These are phyloP conservation scores for Phytopythium cucurbitacearum DNA, from an alignment of 352 stramenopile species.

Conservation along the genomic window DNA sequence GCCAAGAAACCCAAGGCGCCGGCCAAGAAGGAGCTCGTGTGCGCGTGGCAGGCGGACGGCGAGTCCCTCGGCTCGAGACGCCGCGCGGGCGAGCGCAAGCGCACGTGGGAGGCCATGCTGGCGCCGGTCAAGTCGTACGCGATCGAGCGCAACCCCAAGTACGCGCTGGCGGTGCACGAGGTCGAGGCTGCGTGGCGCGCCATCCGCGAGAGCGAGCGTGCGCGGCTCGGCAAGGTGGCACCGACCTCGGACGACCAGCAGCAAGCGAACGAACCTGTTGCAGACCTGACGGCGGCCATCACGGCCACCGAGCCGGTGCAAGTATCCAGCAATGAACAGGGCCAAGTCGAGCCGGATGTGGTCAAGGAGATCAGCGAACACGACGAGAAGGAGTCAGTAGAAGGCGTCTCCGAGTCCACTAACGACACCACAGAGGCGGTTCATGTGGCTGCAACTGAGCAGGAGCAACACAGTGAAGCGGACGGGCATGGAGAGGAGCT, in stretches of 20 bases:
- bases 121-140: slow-evolving; percentile 54
- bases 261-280: not conserved
- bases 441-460: too few relatives aligned
- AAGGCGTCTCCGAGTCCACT: too few relatives aligned
- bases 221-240: slow-evolving; percentile 11
- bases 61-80: slow-evolving; percentile 18
- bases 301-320: slow-evolving; percentile 13
- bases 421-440: too few relatives aligned
- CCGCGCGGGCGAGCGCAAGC: slow-evolving; percentile 27
- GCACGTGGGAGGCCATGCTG: slow-evolving; percentile 65
- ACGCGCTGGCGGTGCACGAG: slow-evolving; percentile 25
- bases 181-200: slow-evolving; percentile 15
- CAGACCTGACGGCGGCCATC: slow-evolving; percentile 4
- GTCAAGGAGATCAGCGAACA: too few relatives aligned
- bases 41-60: slow-evolving; percentile 50
- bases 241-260: not conserved
- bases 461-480: too few relatives aligned
- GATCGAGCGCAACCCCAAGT: slow-evolving; percentile 59
- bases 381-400: too few relatives aligned
- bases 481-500: too few relatives aligned
- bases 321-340: too few relatives aligned
- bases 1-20: slow-evolving; percentile 21
- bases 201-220: slow-evolving; percentile 8
- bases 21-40: slow-evolving; percentile 39
- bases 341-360: too few relatives aligned